Percentiles rank a stretch among this genome's conserved stretches.
Conservation (phyloP, 2,329 filamentous ascomycete species). For the Aureobasidium pullulans region DNA sequence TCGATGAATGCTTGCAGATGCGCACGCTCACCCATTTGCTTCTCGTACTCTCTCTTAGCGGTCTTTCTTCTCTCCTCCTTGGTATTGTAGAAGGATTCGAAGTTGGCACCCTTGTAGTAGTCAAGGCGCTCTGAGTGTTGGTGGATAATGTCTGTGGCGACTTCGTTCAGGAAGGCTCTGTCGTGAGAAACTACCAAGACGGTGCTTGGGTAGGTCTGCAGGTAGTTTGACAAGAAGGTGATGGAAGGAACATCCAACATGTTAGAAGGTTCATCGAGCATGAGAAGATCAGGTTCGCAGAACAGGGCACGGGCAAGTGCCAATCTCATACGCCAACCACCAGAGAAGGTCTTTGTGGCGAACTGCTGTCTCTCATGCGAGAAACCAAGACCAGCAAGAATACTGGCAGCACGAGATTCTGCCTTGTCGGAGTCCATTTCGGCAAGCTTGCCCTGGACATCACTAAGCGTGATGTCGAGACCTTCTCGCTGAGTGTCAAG, state of each 20-base stretch:
- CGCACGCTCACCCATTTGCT: constrained; percentile 88
- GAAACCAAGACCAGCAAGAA: constrained; percentile 94
- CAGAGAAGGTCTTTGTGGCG: constrained; percentile 95
- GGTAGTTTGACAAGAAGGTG: constrained; percentile 92
- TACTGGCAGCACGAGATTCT: constrained; percentile 89
- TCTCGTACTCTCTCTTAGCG: constrained; percentile 95
- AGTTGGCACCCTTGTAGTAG: constrained; percentile 98
- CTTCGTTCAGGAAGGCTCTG: constrained; percentile 96
- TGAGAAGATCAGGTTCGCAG: constrained; percentile 89
- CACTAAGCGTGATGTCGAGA: constrained; percentile 80
- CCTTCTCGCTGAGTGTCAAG: constrained; percentile 84
- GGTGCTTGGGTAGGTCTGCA: constrained; percentile 89
- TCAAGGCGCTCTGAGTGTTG: constrained; percentile 95
- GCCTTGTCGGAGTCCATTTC: constrained; percentile 99
- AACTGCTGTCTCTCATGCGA: constrained; percentile 85
- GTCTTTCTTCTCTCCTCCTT: constrained; percentile 96
- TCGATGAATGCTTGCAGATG: constrained; percentile 98
- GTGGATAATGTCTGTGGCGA: constrained; percentile 98
- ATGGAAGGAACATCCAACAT: constrained; percentile 99
- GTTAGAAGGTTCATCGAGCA: constrained; percentile 99
- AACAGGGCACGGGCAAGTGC: constrained; percentile 91
- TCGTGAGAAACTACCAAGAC: constrained; percentile 97
- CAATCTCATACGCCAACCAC: constrained; percentile 98
- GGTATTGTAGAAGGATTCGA: constrained; percentile 92
- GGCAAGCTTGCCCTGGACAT: constrained; percentile 82